Conservation (phyloP, 2,329 filamentous ascomycete genomes). For the Ophiognomonia clavigignenti-juglandacearum region DNA sequence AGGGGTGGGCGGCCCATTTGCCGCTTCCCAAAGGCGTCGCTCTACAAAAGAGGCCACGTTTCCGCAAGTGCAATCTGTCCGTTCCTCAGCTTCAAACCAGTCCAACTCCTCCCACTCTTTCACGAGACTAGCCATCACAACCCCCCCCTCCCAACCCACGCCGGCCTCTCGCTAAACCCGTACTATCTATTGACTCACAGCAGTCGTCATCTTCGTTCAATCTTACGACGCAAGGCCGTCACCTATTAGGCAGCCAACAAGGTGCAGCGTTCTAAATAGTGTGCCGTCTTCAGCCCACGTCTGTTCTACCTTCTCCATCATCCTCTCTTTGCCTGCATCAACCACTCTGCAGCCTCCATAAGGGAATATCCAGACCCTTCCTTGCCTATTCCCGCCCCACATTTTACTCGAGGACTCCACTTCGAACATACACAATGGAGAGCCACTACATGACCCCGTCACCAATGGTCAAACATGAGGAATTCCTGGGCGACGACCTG, state of each 20-base stretch:
- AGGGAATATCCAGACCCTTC: neutral
- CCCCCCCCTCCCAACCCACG: neutral
- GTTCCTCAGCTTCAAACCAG: neutral
- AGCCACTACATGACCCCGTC: constrained; percentile 31
- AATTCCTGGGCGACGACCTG: constrained; percentile 48
- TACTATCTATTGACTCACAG: neutral
- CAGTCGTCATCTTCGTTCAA: no score
- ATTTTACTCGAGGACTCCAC: no score
- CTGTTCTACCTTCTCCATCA: no score
- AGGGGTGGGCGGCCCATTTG: neutral
- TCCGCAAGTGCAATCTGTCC: neutral
- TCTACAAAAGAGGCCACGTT: neutral
- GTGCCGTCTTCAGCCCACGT: no score
- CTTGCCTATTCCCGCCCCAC: neutral
- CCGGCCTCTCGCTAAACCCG: neutral
- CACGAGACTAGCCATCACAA: no score
- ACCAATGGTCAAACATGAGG: constrained; percentile 46
- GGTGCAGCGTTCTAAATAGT: neutral
- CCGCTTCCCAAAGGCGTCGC: neutral
- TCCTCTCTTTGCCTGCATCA: no score
- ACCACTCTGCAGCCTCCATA: neutral
- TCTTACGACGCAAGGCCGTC: no score
- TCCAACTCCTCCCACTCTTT: neutral
- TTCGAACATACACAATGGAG: constrained; percentile 4
- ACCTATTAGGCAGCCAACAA: no score